Evolutionary conservation across 768 basidiomycete genomes (phyloP).

Genomic region (Leucosporidium scottii): DNA sequence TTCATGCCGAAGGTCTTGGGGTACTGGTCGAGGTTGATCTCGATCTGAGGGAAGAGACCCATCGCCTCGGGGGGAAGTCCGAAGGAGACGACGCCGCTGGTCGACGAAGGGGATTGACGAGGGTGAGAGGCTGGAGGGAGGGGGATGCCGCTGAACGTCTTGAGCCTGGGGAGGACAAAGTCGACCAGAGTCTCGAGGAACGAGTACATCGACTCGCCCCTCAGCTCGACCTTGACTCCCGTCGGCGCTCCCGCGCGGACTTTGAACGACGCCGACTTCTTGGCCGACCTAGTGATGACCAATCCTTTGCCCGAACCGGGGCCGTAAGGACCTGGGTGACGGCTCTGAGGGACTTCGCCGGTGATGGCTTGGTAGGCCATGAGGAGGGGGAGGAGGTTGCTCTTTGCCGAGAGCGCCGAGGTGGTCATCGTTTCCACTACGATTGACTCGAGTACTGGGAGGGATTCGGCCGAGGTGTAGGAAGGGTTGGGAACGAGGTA

Average conservation of each 20-base stretch:
- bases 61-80: conserved; percentile 78
- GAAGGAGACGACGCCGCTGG: conserved; percentile 80
- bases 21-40: conserved; percentile 86
- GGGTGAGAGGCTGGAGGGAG: conserved; percentile 69
- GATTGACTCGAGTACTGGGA: conserved; percentile 72
- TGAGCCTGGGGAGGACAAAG: conserved; percentile 87
- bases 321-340: conserved; percentile 25
- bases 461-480: conserved; percentile 58
- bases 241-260: conserved; percentile 71
- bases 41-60: conserved; percentile 89
- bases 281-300: conserved; percentile 58
- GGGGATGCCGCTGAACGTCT: conserved; percentile 78
- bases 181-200: conserved; percentile 81
- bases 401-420: conserved; percentile 63
- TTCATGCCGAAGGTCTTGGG: conserved; percentile 83
- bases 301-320: conserved; percentile 54
- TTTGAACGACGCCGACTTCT: conserved; percentile 68
- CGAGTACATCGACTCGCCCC: conserved; percentile 88
- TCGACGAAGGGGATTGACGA: conserved; percentile 63
- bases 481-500: conserved; percentile 52
- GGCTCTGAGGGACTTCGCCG: conserved; percentile 58
- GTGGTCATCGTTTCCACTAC: conserved; percentile 81
- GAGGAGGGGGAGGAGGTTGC: conserved; percentile 69
- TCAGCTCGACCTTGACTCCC: conserved; percentile 80
- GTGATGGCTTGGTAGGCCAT: conserved; percentile 81